These are phyloP conservation scores for Termitomyces sp. DNA, from an alignment of 768 basidiomycete species.

Conservation along the genomic window DNA sequence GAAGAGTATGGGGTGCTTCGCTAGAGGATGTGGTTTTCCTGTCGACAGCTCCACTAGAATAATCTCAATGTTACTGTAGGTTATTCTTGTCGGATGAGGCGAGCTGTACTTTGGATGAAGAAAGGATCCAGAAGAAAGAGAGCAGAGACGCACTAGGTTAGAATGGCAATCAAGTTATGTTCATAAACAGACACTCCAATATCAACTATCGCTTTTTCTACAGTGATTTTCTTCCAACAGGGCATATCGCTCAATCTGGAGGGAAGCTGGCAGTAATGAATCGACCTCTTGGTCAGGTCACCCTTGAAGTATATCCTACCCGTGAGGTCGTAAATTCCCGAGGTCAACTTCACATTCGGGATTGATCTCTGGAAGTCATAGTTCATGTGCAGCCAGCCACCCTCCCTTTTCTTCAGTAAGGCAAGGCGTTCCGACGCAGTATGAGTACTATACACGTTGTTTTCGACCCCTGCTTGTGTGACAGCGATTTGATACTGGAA, in stretches of 20 bases:
- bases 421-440: constrained; percentile 19
- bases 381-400: constrained; percentile 25
- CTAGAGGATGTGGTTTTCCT: constrained; percentile 12
- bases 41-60: constrained; percentile 4
- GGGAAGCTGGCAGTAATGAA: constrained; percentile 31
- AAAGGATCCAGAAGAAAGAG: not conserved
- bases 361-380: constrained; percentile 22
- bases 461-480: constrained; percentile 19
- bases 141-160: constrained; percentile 31
- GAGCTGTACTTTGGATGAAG: not conserved
- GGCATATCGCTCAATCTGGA: constrained; percentile 17
- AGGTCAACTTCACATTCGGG: constrained; percentile 22
- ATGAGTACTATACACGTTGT: constrained; percentile 19
- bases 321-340: constrained; percentile 37
- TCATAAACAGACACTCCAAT: constrained; percentile 37
- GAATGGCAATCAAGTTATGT: constrained; percentile 36
- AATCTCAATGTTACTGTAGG: constrained; percentile 1
- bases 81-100: not conserved
- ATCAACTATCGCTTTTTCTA: constrained; percentile 30
- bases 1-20: constrained; percentile 17
- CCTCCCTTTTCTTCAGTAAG: constrained; percentile 20
- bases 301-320: constrained; percentile 36
- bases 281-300: constrained; percentile 14
- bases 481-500: constrained; percentile 30
- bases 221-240: constrained; percentile 24